A percentile compares a stretch with the other conserved stretches of the same genome.
Evolutionary conservation across 805 yeast genomes (phyloP).

Genomic region (Kodamaea kaohsiungensis): DNA sequence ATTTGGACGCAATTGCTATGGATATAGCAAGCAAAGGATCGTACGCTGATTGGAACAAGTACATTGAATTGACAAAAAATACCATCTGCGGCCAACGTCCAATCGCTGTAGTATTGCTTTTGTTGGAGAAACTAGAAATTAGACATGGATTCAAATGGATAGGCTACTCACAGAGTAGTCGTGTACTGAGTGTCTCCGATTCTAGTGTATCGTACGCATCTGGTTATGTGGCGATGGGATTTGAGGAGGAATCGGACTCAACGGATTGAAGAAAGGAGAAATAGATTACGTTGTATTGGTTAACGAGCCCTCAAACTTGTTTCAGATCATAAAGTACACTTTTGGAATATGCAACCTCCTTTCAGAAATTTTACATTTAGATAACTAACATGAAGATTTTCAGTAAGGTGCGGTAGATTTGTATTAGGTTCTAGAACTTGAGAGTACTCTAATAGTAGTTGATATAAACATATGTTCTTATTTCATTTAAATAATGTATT

Average conservation of each 20-base stretch:
- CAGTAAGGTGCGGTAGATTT: neutral
- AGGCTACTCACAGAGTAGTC: slow-evolving; percentile 76
- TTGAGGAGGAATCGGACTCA: neutral
- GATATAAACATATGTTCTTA: no score
- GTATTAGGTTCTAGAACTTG: no score
- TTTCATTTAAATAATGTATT: no score
- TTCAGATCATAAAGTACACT: neutral
- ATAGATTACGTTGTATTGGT: neutral
- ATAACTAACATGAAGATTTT: neutral
- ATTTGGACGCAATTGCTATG: slow-evolving; percentile 74
- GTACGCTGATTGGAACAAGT: slow-evolving; percentile 61
- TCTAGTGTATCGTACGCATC: slow-evolving; percentile 92
- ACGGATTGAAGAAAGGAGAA: neutral
- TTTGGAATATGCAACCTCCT: neutral
- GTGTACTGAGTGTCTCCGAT: slow-evolving; percentile 49
- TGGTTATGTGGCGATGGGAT: slow-evolving; percentile 49
- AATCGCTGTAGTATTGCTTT: slow-evolving; percentile 58
- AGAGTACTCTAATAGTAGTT: no score
- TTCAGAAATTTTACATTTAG: neutral
- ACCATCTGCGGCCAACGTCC: slow-evolving; percentile 95
- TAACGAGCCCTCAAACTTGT: neutral
- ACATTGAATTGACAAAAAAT: slow-evolving; percentile 71
- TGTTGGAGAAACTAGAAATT: slow-evolving; percentile 43
- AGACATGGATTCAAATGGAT: slow-evolving; percentile 59
- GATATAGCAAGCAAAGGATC: slow-evolving; percentile 55